phyloP scores from a whole-genome alignment of 768 basidiomycete species.

The Boletales sp. region DNA sequence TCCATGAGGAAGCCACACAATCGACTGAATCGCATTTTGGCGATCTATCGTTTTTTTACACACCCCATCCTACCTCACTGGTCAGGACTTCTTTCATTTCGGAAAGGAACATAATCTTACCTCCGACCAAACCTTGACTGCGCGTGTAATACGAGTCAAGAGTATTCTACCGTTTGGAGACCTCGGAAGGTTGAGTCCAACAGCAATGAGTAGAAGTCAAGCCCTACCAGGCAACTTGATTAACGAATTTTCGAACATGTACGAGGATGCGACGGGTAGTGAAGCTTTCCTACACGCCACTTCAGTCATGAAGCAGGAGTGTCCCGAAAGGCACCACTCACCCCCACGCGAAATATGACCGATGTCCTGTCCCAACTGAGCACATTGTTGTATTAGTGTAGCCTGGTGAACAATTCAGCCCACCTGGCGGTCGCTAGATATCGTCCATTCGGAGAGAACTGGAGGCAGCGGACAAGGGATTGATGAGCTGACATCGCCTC shows the following conservation, averaged over 20 bases:
- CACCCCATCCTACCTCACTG: slow-evolving; percentile 41
- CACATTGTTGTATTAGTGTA: slow-evolving; percentile 5
- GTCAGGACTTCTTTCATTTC: slow-evolving; percentile 2
- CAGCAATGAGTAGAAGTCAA: neutral
- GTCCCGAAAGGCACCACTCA: slow-evolving; percentile 25
- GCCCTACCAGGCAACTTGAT: slow-evolving; percentile 51
- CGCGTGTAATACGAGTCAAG: slow-evolving; percentile 46
- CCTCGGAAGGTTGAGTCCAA: slow-evolving; percentile 28
- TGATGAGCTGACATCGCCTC: slow-evolving; percentile 44
- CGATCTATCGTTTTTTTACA: slow-evolving; percentile 50
- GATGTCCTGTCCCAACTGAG: slow-evolving; percentile 50
- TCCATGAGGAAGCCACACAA: slow-evolving; percentile 49
- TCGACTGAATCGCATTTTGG: slow-evolving; percentile 41
- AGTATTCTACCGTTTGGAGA: slow-evolving; percentile 45
- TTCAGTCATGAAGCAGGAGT: slow-evolving; percentile 12
- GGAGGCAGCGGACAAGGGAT: slow-evolving; percentile 50
- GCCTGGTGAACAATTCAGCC: no score
- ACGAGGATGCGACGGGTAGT: slow-evolving; percentile 46
- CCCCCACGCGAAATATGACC: slow-evolving; percentile 46
- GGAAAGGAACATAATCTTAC: slow-evolving; percentile 26
- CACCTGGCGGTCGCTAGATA: slow-evolving; percentile 53
- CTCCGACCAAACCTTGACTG: slow-evolving; percentile 52
- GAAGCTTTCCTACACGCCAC: slow-evolving; percentile 35
- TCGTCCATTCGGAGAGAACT: slow-evolving; percentile 54
- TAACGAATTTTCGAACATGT: slow-evolving; percentile 50